Percentiles rank a stretch among this genome's conserved stretches.
These are phyloP conservation scores for Trichoderma gracile DNA, from an alignment of 2,329 filamentous ascomycete species.

Conservation along the genomic window DNA sequence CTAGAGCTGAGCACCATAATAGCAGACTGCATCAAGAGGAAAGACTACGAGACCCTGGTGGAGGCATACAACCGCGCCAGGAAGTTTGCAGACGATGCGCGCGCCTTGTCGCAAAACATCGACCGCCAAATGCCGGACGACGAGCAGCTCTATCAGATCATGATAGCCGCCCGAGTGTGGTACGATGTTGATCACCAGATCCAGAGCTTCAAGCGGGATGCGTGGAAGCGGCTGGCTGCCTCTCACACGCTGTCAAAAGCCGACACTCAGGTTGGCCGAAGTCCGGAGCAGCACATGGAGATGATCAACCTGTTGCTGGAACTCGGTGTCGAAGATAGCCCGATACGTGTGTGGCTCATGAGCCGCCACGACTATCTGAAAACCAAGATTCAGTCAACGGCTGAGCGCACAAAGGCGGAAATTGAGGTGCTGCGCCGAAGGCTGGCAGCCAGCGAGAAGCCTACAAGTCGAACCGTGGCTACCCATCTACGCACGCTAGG, in stretches of 20 bases:
- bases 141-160: conserved; percentile 77
- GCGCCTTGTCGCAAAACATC: conserved; percentile 61
- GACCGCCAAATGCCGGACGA: conserved; percentile 66
- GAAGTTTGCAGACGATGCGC: conserved; percentile 76
- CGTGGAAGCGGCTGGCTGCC: conserved; percentile 79
- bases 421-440: conserved; percentile 86
- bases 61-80: conserved; percentile 86
- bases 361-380: conserved; percentile 89
- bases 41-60: conserved; percentile 84
- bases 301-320: conserved; percentile 88
- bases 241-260: conserved; percentile 59
- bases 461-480: conserved; percentile 67
- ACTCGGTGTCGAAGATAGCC: conserved; percentile 90
- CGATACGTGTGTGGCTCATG: conserved; percentile 93
- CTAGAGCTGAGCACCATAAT: conserved; percentile 79
- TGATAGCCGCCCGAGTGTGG: conserved; percentile 94
- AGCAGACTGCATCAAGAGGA: conserved; percentile 82
- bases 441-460: conserved; percentile 72
- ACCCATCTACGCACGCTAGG: conserved; percentile 74
- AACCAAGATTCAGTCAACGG: conserved; percentile 74
- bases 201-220: conserved; percentile 80
- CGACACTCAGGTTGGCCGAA: conserved; percentile 51
- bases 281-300: conserved; percentile 85
- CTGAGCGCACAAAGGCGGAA: conserved; percentile 85
- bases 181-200: conserved; percentile 87